Base-by-base conservation (phyloP, 2,329 filamentous ascomycete genomes). In the Trichophaea hybrida region DNA sequence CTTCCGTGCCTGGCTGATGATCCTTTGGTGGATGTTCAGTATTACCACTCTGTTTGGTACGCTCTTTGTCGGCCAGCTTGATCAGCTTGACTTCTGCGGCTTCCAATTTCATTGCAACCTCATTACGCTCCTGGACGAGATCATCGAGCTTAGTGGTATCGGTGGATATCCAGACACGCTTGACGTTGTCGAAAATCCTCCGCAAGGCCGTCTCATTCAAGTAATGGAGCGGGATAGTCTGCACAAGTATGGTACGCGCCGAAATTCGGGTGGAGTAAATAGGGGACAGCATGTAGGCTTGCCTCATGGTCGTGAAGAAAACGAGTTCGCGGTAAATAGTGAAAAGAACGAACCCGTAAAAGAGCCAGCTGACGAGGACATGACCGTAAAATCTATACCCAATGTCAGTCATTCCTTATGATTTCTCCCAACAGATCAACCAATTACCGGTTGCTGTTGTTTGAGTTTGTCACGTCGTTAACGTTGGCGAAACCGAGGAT, bases 241-340 rank as follows among this genome's bases (percentile, higher is more conserved):
- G 85, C 72, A 95, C 89, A 10, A 98, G 81, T 1, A 97, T 86
- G 1, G 90, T 96, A 57, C 88, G 83, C 1, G 90, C 91, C 1
- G 91, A 96, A 50, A 96, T 82, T 59, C 90, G 86, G 69, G 84
- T 85, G 57, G 88, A 80, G 71, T 94, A 94, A 52, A 86, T 77
- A 8, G 89, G 88, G 8, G 88, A 90, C 58, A 94, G 80, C 44
- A 94, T 80, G 73, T 94, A 96, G 0, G 91, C 91, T 73, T 97
- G 91, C 64, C 90, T 86, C 55, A 97, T 74, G 69, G 94, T 94
- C 75, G 96, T 85, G 73, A 88, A 94, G 78, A 84, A 95, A 67
- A 97, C 85, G 70, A 82, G 84, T 72, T 97, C 91, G 60, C 91
- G 81, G 59, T 89, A 85, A 64, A 97, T 81, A 69, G 88, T 84